Percentiles rank a stretch among this genome's conserved stretches.
Evolutionary conservation across 192 early-diverging fungal species (phyloP).

Genomic region (Podila minutissima): DNA sequence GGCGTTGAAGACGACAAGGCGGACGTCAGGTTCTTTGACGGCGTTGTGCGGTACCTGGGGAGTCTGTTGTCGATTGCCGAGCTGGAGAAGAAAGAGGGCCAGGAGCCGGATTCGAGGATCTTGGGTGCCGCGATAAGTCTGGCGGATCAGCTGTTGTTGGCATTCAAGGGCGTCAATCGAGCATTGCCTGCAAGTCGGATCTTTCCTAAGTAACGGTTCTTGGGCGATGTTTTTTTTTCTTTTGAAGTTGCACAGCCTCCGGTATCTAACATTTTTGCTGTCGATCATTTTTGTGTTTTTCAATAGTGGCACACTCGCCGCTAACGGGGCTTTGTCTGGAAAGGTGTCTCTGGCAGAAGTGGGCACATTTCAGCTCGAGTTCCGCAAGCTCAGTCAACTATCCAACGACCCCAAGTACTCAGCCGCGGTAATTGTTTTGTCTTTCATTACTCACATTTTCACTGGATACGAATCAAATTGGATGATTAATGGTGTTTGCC

Average conservation of each 20-base stretch:
- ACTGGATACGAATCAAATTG: neutral
- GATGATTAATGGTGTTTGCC: too few relatives aligned
- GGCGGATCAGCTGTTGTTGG: constrained; percentile 62
- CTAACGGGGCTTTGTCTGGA: neutral
- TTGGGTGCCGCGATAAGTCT: constrained; percentile 64
- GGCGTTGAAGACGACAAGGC: constrained; percentile 19
- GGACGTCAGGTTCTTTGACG: constrained; percentile 68
- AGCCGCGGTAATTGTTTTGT: constrained; percentile 53
- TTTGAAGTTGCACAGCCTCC: neutral
- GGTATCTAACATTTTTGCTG: too few relatives aligned
- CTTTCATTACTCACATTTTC: too few relatives aligned
- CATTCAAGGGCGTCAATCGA: constrained; percentile 61
- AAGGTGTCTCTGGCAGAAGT: constrained; percentile 63
- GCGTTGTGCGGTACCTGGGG: constrained; percentile 73
- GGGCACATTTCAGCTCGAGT: constrained; percentile 80
- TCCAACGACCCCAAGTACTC: constrained; percentile 68
- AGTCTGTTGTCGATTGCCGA: constrained; percentile 73
- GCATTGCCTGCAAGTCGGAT: constrained; percentile 62
- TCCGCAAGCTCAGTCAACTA: constrained; percentile 72
- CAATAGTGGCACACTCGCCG: constrained; percentile 11
- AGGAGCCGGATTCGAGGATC: constrained; percentile 56
- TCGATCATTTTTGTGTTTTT: neutral
- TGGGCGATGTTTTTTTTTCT: neutral
- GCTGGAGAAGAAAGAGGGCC: constrained; percentile 32
- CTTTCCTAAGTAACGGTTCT: constrained; percentile 13